A percentile compares a stretch with the other conserved stretches of the same genome.
Evolutionary conservation across 2,329 filamentous ascomycete genomes (phyloP).

Genomic region (Cadophora sp.): DNA sequence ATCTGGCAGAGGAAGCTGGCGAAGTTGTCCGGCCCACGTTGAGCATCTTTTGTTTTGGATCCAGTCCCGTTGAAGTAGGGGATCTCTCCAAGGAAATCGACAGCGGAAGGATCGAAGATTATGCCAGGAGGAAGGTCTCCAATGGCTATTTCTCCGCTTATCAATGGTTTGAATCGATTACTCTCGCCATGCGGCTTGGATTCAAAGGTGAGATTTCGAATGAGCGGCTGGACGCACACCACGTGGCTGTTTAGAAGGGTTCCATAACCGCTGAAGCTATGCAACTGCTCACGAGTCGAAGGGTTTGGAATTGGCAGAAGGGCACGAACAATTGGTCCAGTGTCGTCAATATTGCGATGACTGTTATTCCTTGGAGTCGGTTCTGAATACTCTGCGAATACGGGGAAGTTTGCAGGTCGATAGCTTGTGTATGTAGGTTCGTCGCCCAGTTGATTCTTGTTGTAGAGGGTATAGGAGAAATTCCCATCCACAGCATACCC

Average conservation of each 20-base stretch:
- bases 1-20: slow-evolving; percentile 16
- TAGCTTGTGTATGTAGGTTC: slow-evolving; percentile 15
- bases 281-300: slow-evolving; percentile 5
- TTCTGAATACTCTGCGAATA: neutral
- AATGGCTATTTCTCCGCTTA: neutral
- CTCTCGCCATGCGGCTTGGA: neutral
- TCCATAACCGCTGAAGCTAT: slow-evolving; percentile 10
- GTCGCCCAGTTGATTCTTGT: neutral
- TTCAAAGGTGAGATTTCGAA: slow-evolving; percentile 2
- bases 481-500: neutral
- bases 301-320: slow-evolving; percentile 13
- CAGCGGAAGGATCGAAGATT: slow-evolving; percentile 2
- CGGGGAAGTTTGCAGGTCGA: neutral
- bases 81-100: neutral
- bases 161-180: too few relatives aligned
- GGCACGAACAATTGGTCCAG: slow-evolving; percentile 12
- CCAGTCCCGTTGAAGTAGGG: neutral
- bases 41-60: neutral
- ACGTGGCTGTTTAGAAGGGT: slow-evolving; percentile 22
- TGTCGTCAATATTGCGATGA: slow-evolving; percentile 15
- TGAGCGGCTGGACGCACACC: slow-evolving; percentile 7
- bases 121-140: slow-evolving; percentile 5
- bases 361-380: neutral
- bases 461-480: neutral
- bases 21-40: neutral